Evolutionary conservation across 2,329 filamentous ascomycete genomes (phyloP), one percentile per base, ranked within the genome.

Genomic region (Parastagonospora avenae): DNA sequence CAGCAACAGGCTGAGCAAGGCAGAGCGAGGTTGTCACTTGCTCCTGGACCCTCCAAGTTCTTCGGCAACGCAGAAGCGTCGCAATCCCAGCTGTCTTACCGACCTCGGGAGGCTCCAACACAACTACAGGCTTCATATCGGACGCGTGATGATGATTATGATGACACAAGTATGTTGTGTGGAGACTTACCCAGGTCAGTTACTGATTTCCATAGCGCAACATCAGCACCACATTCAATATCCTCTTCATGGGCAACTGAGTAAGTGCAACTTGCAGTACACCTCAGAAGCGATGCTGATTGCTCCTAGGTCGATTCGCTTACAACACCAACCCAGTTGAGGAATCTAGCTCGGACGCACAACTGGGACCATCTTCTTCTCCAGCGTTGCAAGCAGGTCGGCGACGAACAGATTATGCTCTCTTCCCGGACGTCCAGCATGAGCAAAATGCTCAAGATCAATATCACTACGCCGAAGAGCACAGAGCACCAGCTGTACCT

Each of bases 321-420:
- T 66, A 71, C 46, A 58, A 60, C 28, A 28, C 58, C 8, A 36
- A 41, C 12, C 50, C 64, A 42, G n/a, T 29, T 14, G 35, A 53
- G 9, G 57, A 63, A 12, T 39, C 62, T 1, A 76, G 71, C 54
- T 74, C 74, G 2, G 67, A 72, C 44, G 28, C 37, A 46, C 71
- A 41, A 14, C 48, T 55, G 39, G 53, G 46, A 46, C 58, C 35
- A 32, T 72, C 70, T 11, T 79, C 76, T 2, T 79, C 76, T 54
- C 77, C 77, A 29, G 67, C 72, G 2, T 67, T 75, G 41, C 67
- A 56, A 35, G 75, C 75, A 12, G 66, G 69, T 29, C 71, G 70
- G 49, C 61, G 74, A 32, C 63, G 60, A 45, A 48, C 43, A 4
- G 49, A 54, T 9, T 48, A 65, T 3, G 24, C 28, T 24, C 36